phyloP scores from a whole-genome alignment of 331 rosid species.

The Prunus yedoensis region DNA sequence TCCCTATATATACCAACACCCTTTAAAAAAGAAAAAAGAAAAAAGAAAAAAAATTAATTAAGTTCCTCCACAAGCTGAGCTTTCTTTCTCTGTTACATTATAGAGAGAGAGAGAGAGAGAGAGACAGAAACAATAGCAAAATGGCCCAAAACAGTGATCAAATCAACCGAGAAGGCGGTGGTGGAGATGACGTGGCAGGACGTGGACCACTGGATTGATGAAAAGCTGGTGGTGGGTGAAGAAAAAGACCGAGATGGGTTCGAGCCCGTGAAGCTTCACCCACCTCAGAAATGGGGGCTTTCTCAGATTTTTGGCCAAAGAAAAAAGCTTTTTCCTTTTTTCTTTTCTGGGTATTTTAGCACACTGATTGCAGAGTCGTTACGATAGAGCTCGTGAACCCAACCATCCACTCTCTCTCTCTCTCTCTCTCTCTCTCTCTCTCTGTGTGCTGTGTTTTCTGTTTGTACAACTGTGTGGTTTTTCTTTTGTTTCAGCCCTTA shows the following conservation, averaged over 20 bases:
- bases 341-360: not conserved
- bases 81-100: conserved; percentile 30
- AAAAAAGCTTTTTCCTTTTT: not conserved
- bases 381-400: conserved; percentile 14
- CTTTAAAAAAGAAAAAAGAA: not conserved
- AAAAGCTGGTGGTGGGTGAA: conserved; percentile 44
- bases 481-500: not conserved
- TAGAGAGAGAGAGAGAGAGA: conserved; percentile 11
- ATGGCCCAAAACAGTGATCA: conserved; percentile 23
- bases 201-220: conserved; percentile 38
- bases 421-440: not conserved
- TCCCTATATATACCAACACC: conserved; percentile 4
- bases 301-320: conserved; percentile 9
- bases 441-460: not conserved
- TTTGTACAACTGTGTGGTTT: not conserved
- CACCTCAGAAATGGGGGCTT: conserved; percentile 26
- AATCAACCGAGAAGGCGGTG: conserved; percentile 22
- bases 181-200: conserved; percentile 42
- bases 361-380: conserved; percentile 8
- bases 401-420: not conserved
- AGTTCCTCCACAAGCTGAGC: conserved; percentile 17
- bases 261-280: conserved; percentile 74
- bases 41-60: not conserved
- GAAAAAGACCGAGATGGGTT: conserved; percentile 50
- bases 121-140: not conserved